Conservation (phyloP, 192 early-diverging fungal genomes). For the Piromyces sp. region DNA sequence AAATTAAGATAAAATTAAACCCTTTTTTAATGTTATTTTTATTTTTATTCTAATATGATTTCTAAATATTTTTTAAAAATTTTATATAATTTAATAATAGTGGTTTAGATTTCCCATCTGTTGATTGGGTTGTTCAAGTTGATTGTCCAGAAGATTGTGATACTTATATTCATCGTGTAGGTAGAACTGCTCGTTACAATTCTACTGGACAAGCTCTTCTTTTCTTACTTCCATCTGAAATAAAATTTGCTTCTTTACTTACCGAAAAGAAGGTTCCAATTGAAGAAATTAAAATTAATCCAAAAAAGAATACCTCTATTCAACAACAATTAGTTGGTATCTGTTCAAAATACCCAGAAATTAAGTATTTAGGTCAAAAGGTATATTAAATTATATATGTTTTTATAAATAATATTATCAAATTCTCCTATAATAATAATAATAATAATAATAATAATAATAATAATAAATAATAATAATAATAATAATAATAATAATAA, state of each 20-base stretch:
- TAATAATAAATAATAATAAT: no score
- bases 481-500: no score
- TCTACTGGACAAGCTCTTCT: slow-evolving; percentile 70
- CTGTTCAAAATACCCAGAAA: slow-evolving; percentile 83
- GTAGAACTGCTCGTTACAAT: slow-evolving; percentile 89
- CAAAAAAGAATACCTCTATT: slow-evolving; percentile 60
- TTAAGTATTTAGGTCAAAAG: slow-evolving; percentile 93
- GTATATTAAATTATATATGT: no score
- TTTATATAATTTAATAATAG: slow-evolving; percentile 2
- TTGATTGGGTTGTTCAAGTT: slow-evolving; percentile 96
- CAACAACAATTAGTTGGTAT: slow-evolving; percentile 69
- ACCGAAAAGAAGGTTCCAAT: slow-evolving; percentile 66
- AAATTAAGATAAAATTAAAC: no score
- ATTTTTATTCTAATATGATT: no score
- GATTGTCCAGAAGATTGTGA: slow-evolving; percentile 93
- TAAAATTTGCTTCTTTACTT: slow-evolving; percentile 61
- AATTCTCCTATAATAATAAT: no score
- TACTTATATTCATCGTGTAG: slow-evolving; percentile 96
- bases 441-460: no score
- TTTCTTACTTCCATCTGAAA: slow-evolving; percentile 73
- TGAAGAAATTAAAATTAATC: slow-evolving; percentile 73
- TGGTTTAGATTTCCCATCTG: slow-evolving; percentile 92
- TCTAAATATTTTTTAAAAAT: no score
- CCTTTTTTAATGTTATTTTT: no score
- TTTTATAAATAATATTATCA: no score